Evolutionary conservation across 2,329 filamentous ascomycete species (phyloP).

Genomic region (Penicillium sp.): DNA sequence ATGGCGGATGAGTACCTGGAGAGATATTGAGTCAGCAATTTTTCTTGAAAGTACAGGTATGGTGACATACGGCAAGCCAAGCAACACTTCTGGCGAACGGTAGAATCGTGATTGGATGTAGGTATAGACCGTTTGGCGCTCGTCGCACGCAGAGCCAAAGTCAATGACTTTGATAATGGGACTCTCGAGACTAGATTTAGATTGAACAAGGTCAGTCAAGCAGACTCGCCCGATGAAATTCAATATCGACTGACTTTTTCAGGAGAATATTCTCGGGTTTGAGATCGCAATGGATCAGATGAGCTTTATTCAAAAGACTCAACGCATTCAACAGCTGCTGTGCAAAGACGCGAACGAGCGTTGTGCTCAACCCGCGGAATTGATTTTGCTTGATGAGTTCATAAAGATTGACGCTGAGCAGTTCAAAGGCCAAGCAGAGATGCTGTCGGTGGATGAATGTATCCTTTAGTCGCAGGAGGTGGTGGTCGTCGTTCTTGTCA

Average conservation of each 20-base stretch:
- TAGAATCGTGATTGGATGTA: slow-evolving; percentile 99
- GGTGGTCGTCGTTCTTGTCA: slow-evolving; percentile 98
- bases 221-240: background rate
- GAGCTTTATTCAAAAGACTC: slow-evolving; percentile 90
- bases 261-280: slow-evolving; percentile 98
- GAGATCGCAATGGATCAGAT: slow-evolving; percentile 95
- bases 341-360: slow-evolving; percentile 93
- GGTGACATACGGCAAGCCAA: slow-evolving; percentile 75
- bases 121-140: slow-evolving; percentile 97
- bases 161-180: slow-evolving; percentile 99
- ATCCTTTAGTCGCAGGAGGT: slow-evolving; percentile 90
- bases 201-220: slow-evolving; percentile 13
- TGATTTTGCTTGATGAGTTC: slow-evolving; percentile 99
- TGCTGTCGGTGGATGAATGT: slow-evolving; percentile 98
- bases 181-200: slow-evolving; percentile 73
- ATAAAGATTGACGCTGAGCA: slow-evolving; percentile 96
- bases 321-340: slow-evolving; percentile 94
- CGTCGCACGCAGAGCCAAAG: slow-evolving; percentile 97
- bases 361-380: slow-evolving; percentile 95
- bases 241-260: slow-evolving; percentile 70
- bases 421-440: slow-evolving; percentile 92
- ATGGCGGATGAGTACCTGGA: slow-evolving; percentile 89
- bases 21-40: background rate
- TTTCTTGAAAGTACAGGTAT: background rate
- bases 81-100: slow-evolving; percentile 89